Conservation (phyloP, 257 asterid genomes). For the Anisodus tanguticus region DNA sequence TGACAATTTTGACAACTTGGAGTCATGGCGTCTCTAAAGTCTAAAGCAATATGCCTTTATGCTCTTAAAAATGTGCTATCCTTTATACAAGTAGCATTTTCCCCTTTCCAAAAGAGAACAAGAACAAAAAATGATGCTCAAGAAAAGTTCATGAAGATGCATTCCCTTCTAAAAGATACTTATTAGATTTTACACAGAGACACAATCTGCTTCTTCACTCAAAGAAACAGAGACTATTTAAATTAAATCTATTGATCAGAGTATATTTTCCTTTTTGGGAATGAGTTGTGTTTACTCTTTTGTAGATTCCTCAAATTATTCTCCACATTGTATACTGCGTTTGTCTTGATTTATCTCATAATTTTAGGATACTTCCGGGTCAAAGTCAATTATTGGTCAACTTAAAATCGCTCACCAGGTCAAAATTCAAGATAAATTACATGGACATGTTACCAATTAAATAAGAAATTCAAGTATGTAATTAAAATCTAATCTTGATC, state of each 20-base stretch:
- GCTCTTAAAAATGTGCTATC: background rate
- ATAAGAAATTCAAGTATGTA: background rate
- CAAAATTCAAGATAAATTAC: background rate
- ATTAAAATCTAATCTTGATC: background rate
- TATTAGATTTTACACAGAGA: background rate
- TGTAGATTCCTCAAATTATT: background rate
- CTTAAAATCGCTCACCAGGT: background rate
- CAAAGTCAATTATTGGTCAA: background rate
- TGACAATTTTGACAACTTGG: background rate
- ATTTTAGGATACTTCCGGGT: too few relatives aligned
- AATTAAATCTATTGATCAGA: background rate
- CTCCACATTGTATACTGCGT: background rate
- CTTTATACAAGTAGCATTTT: background rate
- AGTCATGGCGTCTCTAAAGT: slow-evolving; percentile 16
- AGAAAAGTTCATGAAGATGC: background rate
- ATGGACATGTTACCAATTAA: background rate
- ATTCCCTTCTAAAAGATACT: background rate
- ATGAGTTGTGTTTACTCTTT: background rate
- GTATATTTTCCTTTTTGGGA: background rate
- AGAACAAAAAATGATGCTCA: background rate
- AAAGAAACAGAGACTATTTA: background rate
- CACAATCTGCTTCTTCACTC: background rate
- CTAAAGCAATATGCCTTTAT: slow-evolving; percentile 12
- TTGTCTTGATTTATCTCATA: background rate
- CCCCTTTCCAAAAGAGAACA: background rate